These are phyloP conservation scores for Yamadazyma pseudoaaseri DNA, from an alignment of 1,139 yeast species.

Conservation along the genomic window DNA sequence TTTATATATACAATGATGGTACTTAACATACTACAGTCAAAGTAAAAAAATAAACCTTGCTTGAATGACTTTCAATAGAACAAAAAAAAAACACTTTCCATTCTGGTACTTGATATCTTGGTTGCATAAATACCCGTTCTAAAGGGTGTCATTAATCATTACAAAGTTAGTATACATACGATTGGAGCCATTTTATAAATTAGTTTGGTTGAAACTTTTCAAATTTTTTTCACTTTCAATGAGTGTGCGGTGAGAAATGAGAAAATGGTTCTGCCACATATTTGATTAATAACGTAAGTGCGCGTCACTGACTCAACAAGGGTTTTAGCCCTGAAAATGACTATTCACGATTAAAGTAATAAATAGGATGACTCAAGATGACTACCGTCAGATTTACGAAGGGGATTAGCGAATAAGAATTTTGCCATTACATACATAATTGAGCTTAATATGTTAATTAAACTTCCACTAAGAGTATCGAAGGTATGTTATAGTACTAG, in stretches of 20 bases:
- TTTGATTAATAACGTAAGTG: too few relatives aligned
- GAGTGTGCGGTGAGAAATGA: neutral
- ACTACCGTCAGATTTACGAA: too few relatives aligned
- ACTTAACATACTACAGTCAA: constrained; percentile 3
- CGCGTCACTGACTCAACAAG: too few relatives aligned
- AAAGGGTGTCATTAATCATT: constrained; percentile 18
- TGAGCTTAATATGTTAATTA: too few relatives aligned
- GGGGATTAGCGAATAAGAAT: too few relatives aligned
- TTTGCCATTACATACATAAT: too few relatives aligned
- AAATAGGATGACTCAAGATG: too few relatives aligned
- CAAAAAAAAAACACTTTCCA: constrained; percentile 8
- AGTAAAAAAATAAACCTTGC: neutral
- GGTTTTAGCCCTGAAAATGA: too few relatives aligned
- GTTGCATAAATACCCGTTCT: constrained; percentile 33
- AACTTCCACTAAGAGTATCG: too few relatives aligned
- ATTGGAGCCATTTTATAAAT: constrained; percentile 78
- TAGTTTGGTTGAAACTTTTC: constrained; percentile 3
- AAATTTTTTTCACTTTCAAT: constrained; percentile 3
- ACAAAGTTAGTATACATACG: constrained; percentile 53
- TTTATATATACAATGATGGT: neutral
- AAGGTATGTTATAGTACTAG: too few relatives aligned
- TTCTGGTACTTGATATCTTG: constrained; percentile 4
- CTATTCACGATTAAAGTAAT: too few relatives aligned
- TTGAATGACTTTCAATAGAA: neutral
- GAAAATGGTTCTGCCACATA: too few relatives aligned